A percentile compares a stretch with the other conserved stretches of the same genome.
phyloP scores from a whole-genome alignment of 768 basidiomycete genomes.

The Tricholoma matsutake region DNA sequence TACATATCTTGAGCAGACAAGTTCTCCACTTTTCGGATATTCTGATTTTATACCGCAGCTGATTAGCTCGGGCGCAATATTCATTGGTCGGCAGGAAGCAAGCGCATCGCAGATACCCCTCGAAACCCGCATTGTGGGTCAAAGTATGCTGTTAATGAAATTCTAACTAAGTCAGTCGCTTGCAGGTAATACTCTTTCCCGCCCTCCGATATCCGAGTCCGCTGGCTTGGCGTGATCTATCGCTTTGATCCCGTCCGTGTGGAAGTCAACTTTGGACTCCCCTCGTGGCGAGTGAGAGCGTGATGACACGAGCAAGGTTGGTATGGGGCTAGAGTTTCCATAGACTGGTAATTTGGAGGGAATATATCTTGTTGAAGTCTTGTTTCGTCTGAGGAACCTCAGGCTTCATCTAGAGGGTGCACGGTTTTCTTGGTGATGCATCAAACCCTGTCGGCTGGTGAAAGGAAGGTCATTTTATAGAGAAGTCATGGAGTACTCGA shows the following conservation, averaged over 20 bases:
- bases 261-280: conserved; percentile 90
- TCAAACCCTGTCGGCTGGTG: too few species aligned
- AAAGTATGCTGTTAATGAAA: conserved; percentile 41
- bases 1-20: too few species aligned
- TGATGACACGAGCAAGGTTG: conserved; percentile 70
- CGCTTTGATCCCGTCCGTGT: conserved; percentile 77
- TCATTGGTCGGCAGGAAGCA: conserved; percentile 75
- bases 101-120: conserved; percentile 72
- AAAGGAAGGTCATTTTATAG: too few species aligned
- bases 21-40: too few species aligned
- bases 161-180: conserved; percentile 34
- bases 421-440: too few species aligned
- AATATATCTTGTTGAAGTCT: too few species aligned
- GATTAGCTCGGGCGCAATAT: too few species aligned
- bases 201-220: conserved; percentile 74
- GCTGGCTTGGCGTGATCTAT: conserved; percentile 80
- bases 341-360: conserved; percentile 29
- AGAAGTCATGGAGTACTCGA: too few species aligned
- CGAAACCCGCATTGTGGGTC: conserved; percentile 74
- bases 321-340: conserved; percentile 78
- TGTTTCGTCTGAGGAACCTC: too few species aligned
- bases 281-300: conserved; percentile 59
- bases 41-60: too few species aligned
- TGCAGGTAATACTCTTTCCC: conserved; percentile 33
- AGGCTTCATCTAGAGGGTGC: too few species aligned